Base-by-base conservation (phyloP, 129 eudicot genomes). In the Solidago caesia region DNA sequence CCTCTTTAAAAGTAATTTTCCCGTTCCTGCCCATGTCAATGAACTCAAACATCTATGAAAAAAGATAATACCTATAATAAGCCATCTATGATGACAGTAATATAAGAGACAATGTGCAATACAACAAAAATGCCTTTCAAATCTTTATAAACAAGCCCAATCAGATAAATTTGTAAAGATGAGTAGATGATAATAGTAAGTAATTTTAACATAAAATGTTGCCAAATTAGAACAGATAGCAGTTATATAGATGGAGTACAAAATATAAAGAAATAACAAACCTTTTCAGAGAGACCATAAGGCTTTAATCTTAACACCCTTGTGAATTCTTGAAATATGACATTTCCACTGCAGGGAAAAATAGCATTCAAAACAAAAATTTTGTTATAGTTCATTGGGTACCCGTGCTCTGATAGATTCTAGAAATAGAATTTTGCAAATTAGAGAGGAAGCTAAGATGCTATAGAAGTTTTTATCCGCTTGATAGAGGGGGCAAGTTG, bases 1-100 rank as follows among this genome's bases (percentile, higher is more conserved):
- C 99, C 93, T 91, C 89, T 79, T 87, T 88, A 44, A 94, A 94
- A 27, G 87, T 86, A 57, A 94, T 84, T 80, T 80, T 75, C 57
- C 94, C 91, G 5, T 64, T 87, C 84, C 79, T 94, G 84, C 72
- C 72, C 69, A 85, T 76, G 78, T 94, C 97, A 84, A 94, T 72
- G 84, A 88, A 91, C 65, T 75, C 91, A 82, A 91, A 94, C 53
- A 91, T 89, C 99, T 94, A 94, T 51, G 58, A 12, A 67, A 67
- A 41, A 43, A 60, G 57, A 62, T 4, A 68, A 60, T 15, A 49
- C 9, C 13, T 25, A 26, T 45, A 45, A 69, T 59, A 49, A 77
- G 63, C 71, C 21, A 75, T 49, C 16, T 51, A 62, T 25, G 72
- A 80, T 14, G 60, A 44, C 41, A 5, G 64, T 12, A 27, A 64